Base-by-base conservation (phyloP, 2,329 filamentous ascomycete species). In the Sarocladium strictum region DNA sequence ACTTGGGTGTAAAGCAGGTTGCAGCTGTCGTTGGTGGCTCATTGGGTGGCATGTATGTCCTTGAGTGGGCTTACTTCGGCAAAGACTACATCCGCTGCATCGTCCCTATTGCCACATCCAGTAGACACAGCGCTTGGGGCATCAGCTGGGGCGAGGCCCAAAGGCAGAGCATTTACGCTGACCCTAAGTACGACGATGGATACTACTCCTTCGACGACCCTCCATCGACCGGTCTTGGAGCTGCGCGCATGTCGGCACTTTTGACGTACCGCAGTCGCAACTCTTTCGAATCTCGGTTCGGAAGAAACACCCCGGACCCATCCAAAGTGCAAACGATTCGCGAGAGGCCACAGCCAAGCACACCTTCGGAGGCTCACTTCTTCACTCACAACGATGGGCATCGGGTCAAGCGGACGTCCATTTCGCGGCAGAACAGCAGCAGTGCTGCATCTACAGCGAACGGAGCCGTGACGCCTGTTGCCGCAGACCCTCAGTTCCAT, bases 181-280 rank as follows among this genome's bases (percentile, higher is more conserved):
- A 99, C 67, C 94, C 94, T 29, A 97, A 97, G 74, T 99, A 99
- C 69, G 91, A 97, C 58, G 92, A 97, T 65, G 94, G 94, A 43
- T 97, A 97, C 72, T 99, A 97, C 67, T 65, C 84, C 1, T 95
- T 94, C 63, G 80, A 88, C 29, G 90, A 97, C 62, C 92, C 92
- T 32, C 94, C 94, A 0, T 77, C 85, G 0, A 87, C 91, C 1
- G 94, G 94, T 1, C 81, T 99, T 2, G 91, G 92, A 12, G 94
- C 94, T 7, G 94, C 94, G 24, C 90, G 94, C 64, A 99, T 99
- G 94, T 90, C 92, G 55, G 94, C 94, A 1, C 81, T 99, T 35
- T 77, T 99, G 63, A 99, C 94, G 6, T 99, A 99, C 72, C 85
- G 94, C 61, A 97, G 91, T 67, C 89, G 94, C 53, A 93, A 99